A percentile compares a stretch with the other conserved stretches of the same genome.
Conservation (phyloP, 345 rosid species). For the Eucalyptus dawsonii region DNA sequence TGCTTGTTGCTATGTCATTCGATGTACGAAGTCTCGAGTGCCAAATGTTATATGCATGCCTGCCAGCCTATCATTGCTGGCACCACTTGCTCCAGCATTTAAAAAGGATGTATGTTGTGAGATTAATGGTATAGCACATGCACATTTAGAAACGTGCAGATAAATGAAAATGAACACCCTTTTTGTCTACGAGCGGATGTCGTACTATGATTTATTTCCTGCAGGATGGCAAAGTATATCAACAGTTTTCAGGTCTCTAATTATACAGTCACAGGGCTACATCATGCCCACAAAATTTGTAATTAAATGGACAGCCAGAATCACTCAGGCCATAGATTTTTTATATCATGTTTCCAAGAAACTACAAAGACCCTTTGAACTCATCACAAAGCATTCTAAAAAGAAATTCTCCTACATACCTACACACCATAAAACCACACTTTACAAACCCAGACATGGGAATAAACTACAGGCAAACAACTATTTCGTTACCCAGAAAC, state of each 20-base stretch:
- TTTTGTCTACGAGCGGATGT: neutral
- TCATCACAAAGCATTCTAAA: neutral
- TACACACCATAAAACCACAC: neutral
- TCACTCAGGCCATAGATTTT: neutral
- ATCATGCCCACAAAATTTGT: neutral
- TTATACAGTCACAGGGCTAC: neutral
- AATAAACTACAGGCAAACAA: neutral
- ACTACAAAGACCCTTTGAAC: neutral
- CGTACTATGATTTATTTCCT: neutral
- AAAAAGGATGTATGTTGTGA: neutral
- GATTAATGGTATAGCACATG: neutral
- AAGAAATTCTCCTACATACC: neutral
- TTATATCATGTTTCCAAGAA: neutral
- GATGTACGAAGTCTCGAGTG: neutral
- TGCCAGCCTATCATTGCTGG: neutral
- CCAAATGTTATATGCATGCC: neutral
- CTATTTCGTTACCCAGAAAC: neutral
- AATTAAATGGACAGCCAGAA: neutral
- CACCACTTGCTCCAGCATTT: neutral
- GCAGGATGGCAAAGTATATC: neutral
- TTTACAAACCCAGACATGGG: neutral
- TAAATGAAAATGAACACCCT: neutral
- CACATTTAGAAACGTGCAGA: neutral
- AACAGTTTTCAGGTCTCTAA: neutral
- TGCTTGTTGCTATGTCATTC: neutral